A percentile compares a stretch with the other conserved stretches of the same genome.
phyloP scores from a whole-genome alignment of 148 eudicot genomes.

The Rhododendron molle region DNA sequence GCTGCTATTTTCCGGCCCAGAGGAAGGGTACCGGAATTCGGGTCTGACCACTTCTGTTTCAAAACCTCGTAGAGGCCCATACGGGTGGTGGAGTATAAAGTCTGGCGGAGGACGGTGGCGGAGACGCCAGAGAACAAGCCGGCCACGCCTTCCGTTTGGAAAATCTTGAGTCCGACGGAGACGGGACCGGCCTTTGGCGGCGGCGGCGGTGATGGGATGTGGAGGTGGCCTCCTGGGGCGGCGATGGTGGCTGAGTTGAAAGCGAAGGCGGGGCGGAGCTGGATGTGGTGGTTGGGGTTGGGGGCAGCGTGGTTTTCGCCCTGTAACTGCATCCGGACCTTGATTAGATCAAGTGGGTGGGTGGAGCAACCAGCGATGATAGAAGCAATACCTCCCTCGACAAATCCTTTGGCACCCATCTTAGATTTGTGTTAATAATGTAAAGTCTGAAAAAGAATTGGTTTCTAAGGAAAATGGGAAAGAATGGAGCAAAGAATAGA shows the following conservation, averaged over 20 bases:
- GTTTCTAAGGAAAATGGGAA: neutral
- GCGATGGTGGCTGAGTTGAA: slow-evolving; percentile 9
- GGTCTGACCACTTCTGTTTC: slow-evolving; percentile 36
- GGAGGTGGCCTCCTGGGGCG: neutral
- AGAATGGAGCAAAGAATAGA: neutral
- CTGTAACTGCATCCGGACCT: slow-evolving; percentile 66
- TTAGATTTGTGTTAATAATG: neutral
- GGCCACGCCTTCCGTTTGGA: slow-evolving; percentile 36
- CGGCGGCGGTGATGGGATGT: slow-evolving; percentile 10
- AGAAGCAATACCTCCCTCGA: slow-evolving; percentile 57
- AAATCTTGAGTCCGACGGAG: slow-evolving; percentile 33
- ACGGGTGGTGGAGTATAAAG: slow-evolving; percentile 51
- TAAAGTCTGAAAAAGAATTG: neutral
- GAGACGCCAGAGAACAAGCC: slow-evolving; percentile 53
- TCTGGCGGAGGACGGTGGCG: slow-evolving; percentile 56
- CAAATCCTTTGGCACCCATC: slow-evolving; percentile 50
- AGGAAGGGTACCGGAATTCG: slow-evolving; percentile 26
- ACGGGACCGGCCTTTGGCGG: slow-evolving; percentile 30
- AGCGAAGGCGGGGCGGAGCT: slow-evolving; percentile 41
- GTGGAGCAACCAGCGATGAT: slow-evolving; percentile 56
- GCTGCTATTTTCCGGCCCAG: slow-evolving; percentile 35
- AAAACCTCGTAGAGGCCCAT: slow-evolving; percentile 52
- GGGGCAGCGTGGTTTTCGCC: slow-evolving; percentile 29
- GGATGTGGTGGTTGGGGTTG: neutral
- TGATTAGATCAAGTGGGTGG: slow-evolving; percentile 55